phyloP scores from a whole-genome alignment of 257 asterid genomes.

The Plantago elongata region DNA sequence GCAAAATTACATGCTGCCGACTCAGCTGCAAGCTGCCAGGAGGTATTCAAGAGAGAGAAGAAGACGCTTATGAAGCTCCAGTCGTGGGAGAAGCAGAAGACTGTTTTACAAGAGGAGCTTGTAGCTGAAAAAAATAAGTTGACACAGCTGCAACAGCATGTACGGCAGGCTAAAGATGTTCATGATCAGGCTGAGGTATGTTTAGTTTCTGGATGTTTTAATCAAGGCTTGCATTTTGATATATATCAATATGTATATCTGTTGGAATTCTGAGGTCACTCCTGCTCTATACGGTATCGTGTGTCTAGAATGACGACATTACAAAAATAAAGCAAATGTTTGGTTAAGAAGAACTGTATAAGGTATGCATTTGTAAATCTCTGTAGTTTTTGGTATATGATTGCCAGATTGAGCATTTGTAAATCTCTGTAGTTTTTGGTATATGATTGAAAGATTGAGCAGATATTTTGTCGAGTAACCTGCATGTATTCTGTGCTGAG shows the following conservation, averaged over 20 bases:
- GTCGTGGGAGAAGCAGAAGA: slow-evolving; percentile 90
- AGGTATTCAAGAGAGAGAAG: slow-evolving; percentile 77
- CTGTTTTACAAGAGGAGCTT: slow-evolving; percentile 66
- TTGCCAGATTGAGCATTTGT: background rate
- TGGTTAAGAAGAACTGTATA: slow-evolving; percentile 10
- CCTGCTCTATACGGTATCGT: slow-evolving; percentile 16
- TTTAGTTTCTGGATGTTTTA: slow-evolving; percentile 14
- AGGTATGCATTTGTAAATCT: background rate
- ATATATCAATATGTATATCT: background rate
- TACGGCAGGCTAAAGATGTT: slow-evolving; percentile 55
- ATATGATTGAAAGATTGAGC: too few species aligned
- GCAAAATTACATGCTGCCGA: slow-evolving; percentile 68
- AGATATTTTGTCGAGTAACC: too few species aligned
- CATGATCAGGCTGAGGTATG: slow-evolving; percentile 74
- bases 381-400: background rate
- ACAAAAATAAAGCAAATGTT: slow-evolving; percentile 16
- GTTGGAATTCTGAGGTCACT: slow-evolving; percentile 3
- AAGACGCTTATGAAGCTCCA: slow-evolving; percentile 56
- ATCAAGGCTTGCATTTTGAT: slow-evolving; percentile 16
- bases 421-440: background rate
- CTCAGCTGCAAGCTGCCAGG: slow-evolving; percentile 71
- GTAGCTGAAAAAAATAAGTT: slow-evolving; percentile 48
- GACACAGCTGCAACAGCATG: slow-evolving; percentile 43
- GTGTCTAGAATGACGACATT: slow-evolving; percentile 13
- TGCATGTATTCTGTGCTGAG: too few species aligned